Evolutionary conservation across 805 yeast species (phyloP).

Genomic region (Metschnikowia corniflorae): DNA sequence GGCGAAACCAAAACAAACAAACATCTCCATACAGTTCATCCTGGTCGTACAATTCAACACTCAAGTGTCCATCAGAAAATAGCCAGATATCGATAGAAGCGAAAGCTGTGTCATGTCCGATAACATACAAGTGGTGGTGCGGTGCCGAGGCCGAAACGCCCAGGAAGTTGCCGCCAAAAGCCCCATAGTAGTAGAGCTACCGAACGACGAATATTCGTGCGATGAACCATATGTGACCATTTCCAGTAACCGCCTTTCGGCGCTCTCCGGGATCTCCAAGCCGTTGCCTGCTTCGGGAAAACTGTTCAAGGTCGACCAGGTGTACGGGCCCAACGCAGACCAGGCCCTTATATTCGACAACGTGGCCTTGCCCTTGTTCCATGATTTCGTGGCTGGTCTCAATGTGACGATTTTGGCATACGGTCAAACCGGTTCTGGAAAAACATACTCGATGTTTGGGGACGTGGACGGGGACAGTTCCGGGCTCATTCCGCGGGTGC

Average conservation of each 20-base stretch:
- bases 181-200: constrained; percentile 46
- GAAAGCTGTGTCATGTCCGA: constrained; percentile 19
- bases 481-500: constrained; percentile 57
- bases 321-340: constrained; percentile 78
- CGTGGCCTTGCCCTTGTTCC: constrained; percentile 68
- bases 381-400: constrained; percentile 55
- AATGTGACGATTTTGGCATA: constrained; percentile 79
- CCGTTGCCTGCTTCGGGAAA: constrained; percentile 18
- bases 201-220: constrained; percentile 27
- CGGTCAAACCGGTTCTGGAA: constrained; percentile 88
- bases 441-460: constrained; percentile 72
- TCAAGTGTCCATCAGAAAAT: too few relatives aligned
- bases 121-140: constrained; percentile 51
- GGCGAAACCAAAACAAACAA: too few relatives aligned
- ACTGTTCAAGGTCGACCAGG: constrained; percentile 66
- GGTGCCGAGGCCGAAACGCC: constrained; percentile 50
- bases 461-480: constrained; percentile 33
- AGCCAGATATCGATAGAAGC: too few relatives aligned
- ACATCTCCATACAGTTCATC: too few relatives aligned
- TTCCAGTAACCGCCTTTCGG: constrained; percentile 18
- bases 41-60: too few relatives aligned
- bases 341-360: constrained; percentile 64
- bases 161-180: constrained; percentile 43
- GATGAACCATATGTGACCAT: constrained; percentile 22
- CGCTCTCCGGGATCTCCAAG: constrained; percentile 17